Base-by-base conservation (phyloP, 2,329 filamentous ascomycete species). In the Cryphonectria nitschkei region DNA sequence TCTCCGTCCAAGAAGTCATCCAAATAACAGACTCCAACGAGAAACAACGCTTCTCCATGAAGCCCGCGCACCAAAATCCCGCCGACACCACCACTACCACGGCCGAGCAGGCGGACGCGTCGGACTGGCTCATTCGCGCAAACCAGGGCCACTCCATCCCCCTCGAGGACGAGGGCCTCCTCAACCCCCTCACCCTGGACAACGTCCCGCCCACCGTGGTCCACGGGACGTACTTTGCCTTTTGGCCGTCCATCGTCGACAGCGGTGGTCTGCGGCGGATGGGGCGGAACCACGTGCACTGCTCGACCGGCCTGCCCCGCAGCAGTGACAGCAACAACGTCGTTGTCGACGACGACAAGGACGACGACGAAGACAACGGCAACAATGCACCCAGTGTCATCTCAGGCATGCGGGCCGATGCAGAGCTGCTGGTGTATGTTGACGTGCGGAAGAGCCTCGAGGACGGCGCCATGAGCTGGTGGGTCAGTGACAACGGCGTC, bases 81-180 rank as follows among this genome's bases (percentile, higher is more conserved):
- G 86, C 56, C 71, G 74, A 22, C 67, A 11, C 7, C 64, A 7
- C 41, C 67, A 11, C 7, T 58, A 7, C 41, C 39, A 9, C 54
- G 14, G 26, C 19, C 3, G 8, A 52, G 5, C 2, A 52, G 29
- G 77, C 78, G 11, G 84, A 92, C 65, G 86, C 93, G 0, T 80
- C 85, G 0, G 86, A 92, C 79, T 98, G 91, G 84, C 86, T 97
- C 43, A 98, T 99, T 82, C 94, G 96, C 77, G 96, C 96, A 39
- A 97, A 97, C 78, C 96, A 98, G 83, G 96, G 96, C 68, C 96
- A 98, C 84, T 94, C 89, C 76, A 93, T 99, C 78, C 89, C 90
- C 77, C 82, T 90, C 50, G 91, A 93, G 39, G 89, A 89, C n/a
- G 88, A 91, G 63, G 87, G 87, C 0, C 86, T 97, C 2, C 87